phyloP scores from a whole-genome alignment of 345 rosid genomes.

The Gossypium anomalum region DNA sequence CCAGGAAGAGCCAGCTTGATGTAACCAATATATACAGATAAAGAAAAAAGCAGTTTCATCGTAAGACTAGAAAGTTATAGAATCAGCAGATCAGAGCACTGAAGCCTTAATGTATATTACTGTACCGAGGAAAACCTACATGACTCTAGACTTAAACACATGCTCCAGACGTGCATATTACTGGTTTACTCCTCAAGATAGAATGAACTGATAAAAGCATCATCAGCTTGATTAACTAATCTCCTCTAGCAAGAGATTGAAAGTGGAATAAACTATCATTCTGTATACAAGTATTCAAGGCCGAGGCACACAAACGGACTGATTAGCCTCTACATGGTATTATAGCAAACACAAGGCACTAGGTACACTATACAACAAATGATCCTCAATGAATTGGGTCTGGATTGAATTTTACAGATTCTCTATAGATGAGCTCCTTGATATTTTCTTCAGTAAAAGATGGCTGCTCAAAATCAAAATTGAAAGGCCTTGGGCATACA shows the following conservation, averaged over 20 bases:
- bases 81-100: neutral
- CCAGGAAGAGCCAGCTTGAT: neutral
- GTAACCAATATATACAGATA: neutral
- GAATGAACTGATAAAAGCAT: constrained; percentile 2
- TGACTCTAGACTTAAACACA: neutral
- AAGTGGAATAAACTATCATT: constrained; percentile 4
- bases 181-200: neutral
- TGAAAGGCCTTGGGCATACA: constrained; percentile 70
- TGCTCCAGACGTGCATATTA: neutral
- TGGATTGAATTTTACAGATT: constrained; percentile 83
- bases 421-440: constrained; percentile 93
- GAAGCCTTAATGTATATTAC: neutral
- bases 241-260: constrained; percentile 2
- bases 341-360: constrained; percentile 10
- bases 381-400: constrained; percentile 44
- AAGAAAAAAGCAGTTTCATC: neutral
- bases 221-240: neutral
- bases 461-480: constrained; percentile 92
- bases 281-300: constrained; percentile 1
- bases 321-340: neutral
- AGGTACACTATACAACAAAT: constrained; percentile 11
- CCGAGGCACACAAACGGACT: constrained; percentile 3
- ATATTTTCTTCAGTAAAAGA: constrained; percentile 89
- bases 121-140: neutral
- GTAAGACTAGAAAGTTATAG: neutral